Evolutionary conservation across 2,329 filamentous ascomycete genomes (phyloP).

Genomic region (Diatrype stigma): DNA sequence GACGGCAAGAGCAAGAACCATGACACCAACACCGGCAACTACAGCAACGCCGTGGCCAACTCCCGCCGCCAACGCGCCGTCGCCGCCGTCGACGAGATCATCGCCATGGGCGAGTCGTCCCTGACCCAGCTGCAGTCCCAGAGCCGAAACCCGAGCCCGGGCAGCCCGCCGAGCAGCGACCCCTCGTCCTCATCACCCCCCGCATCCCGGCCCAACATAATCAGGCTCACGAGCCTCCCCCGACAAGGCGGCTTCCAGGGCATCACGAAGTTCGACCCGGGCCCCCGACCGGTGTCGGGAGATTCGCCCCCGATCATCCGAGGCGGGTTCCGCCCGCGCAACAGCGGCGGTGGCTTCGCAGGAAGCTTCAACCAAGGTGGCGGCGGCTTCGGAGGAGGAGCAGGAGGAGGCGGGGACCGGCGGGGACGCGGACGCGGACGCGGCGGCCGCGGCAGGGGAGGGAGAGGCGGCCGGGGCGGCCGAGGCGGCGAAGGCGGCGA

Average conservation of each 20-base stretch:
- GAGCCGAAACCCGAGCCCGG: neutral
- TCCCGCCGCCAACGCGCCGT: conserved; percentile 17
- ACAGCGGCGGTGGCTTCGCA: conserved; percentile 17
- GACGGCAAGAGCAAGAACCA: neutral
- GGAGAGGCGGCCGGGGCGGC: neutral
- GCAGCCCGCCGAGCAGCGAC: neutral
- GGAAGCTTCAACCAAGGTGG: conserved; percentile 15
- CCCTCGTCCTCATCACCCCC: neutral
- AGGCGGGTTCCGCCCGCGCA: conserved; percentile 18
- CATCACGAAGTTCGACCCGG: neutral
- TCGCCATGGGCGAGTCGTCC: conserved; percentile 10
- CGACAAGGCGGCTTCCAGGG: conserved; percentile 18
- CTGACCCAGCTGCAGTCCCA: neutral
- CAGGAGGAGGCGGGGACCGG: conserved; percentile 3
- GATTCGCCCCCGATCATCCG: conserved; percentile 8
- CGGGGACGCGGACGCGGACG: conserved; percentile 2
- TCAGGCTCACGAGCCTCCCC: conserved; percentile 37
- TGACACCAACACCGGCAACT: conserved; percentile 1
- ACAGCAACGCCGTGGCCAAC: conserved; percentile 5
- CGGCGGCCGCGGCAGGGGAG: conserved; percentile 3
- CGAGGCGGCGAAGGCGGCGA: conserved; percentile 7
- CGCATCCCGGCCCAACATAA: conserved; percentile 30
- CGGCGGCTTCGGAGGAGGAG: conserved; percentile 16
- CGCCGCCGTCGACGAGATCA: conserved; percentile 21
- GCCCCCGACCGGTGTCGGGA: neutral